These are phyloP conservation scores for Microbotryum violaceum DNA, from an alignment of 1,284 basidiomycete genomes.

Conservation along the genomic window DNA sequence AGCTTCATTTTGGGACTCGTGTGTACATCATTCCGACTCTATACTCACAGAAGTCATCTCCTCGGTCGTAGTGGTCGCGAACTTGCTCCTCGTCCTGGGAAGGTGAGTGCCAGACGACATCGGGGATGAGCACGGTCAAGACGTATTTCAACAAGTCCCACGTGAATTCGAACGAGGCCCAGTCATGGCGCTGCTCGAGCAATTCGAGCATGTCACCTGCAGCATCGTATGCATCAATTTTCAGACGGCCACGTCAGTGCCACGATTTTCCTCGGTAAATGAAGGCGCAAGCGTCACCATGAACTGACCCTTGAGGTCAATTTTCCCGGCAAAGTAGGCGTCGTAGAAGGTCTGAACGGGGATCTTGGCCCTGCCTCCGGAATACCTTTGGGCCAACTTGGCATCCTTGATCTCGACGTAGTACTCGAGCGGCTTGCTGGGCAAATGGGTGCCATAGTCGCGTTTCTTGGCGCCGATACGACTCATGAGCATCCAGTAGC, in stretches of 20 bases:
- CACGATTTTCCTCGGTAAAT: neutral
- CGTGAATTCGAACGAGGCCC: slow-evolving; percentile 79
- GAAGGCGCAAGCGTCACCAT: neutral
- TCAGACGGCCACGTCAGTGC: neutral
- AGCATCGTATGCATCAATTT: neutral
- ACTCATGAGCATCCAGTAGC: slow-evolving; percentile 86
- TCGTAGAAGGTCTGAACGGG: slow-evolving; percentile 98
- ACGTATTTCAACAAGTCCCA: slow-evolving; percentile 90
- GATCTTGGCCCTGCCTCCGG: slow-evolving; percentile 72
- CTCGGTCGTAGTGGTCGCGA: slow-evolving; percentile 93
- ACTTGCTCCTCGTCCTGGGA: slow-evolving; percentile 93
- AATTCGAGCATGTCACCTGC: slow-evolving; percentile 84
- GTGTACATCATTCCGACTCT: slow-evolving; percentile 24
- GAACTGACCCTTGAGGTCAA: slow-evolving; percentile 79
- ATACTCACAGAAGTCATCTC: slow-evolving; percentile 89
- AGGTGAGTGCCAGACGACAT: slow-evolving; percentile 83
- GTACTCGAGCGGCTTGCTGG: slow-evolving; percentile 73
- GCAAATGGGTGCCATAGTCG: slow-evolving; percentile 85
- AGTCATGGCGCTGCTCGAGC: slow-evolving; percentile 91
- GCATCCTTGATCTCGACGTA: slow-evolving; percentile 88
- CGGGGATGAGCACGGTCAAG: slow-evolving; percentile 77
- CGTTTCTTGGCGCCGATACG: slow-evolving; percentile 59
- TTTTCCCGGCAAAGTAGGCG: slow-evolving; percentile 93
- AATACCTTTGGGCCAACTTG: slow-evolving; percentile 68
- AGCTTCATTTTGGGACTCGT: slow-evolving; percentile 7